Base-by-base conservation (phyloP, 768 basidiomycete genomes). In the Kwoniella bestiolae region DNA sequence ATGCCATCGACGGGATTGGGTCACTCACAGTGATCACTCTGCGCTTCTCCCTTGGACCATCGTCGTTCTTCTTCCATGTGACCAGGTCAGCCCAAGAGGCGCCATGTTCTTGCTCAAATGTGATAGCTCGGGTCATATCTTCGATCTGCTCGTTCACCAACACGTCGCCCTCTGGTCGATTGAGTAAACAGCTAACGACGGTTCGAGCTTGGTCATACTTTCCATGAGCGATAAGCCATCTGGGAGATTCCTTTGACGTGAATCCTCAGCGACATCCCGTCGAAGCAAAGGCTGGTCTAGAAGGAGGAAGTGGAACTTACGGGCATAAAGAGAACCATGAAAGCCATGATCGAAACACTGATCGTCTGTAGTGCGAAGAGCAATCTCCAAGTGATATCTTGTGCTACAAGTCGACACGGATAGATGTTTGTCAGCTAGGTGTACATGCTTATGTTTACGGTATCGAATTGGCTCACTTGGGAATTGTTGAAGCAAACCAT, bases 171-270 rank as follows among this genome's bases (percentile, higher is more conserved):
- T 60, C 63, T 7, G 57, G 32, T 35, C 47, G 26, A 58, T 69
- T 52, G 44, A 57, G 29, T 9, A 69, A 29, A 28, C 50, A 52
- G 6, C 63, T 65, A 41, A 69, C 26, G 52, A 69, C 58, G 1
- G 31, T n/a, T n/a, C 62, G 56, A 21, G 67, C 67, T 60, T 61
- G 32, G 44, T 63, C 50, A 11, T 44, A 32, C 14, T 59, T 46
- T 2, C 50, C 58, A 46, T 69, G 67, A 4, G 67, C 63, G 26
- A 69, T 47, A 0, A 69, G 57, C 38, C 63, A 69, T 44, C 67
- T 56, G 9, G 67, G 67, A 8, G 67, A 69, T 60, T 69, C 66
- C 66, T 67, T 41, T 12, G n/a, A n/a, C n/a, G n/a, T n/a, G n/a
- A n/a, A n/a, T n/a, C n/a, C n/a, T n/a, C n/a, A n/a, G n/a, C n/a